A percentile compares a stretch with the other conserved stretches of the same genome.
Conservation (phyloP, 495 filamentous ascomycete species). For the Sabuloglossum arenarium region DNA sequence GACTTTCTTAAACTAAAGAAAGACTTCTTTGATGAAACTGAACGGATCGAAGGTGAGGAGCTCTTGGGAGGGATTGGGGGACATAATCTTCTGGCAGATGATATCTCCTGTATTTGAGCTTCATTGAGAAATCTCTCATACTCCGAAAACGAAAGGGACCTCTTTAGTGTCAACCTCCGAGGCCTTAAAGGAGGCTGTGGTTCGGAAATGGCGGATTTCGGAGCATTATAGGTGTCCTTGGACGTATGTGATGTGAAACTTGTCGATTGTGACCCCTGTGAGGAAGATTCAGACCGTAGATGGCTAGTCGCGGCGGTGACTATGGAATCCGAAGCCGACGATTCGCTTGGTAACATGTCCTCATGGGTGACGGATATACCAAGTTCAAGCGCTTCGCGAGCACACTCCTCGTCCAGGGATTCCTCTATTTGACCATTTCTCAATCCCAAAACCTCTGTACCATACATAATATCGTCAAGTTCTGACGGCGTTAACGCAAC, state of each 20-base stretch:
- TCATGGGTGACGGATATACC: background rate
- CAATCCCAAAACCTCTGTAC: conserved; percentile 1
- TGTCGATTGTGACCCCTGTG: background rate
- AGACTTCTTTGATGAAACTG: background rate
- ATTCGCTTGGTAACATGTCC: background rate
- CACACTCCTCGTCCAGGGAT: background rate
- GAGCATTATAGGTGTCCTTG: background rate
- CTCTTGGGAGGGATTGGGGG: background rate
- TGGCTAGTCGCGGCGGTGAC: background rate
- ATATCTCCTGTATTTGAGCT: background rate
- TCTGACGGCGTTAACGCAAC: background rate
- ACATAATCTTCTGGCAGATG: background rate
- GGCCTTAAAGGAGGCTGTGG: background rate
- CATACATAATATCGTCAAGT: conserved; percentile 1
- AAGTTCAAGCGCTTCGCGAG: background rate
- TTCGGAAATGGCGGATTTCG: background rate
- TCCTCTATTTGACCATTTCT: background rate
- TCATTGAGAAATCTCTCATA: background rate
- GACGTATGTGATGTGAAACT: conserved; percentile 1
- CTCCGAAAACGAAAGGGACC: background rate
- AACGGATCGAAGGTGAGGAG: background rate
- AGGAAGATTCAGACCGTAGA: background rate
- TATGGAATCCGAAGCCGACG: background rate
- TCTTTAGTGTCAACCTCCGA: background rate
- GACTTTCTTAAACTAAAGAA: background rate